Evolutionary conservation across 2,329 filamentous ascomycete species (phyloP), one percentile per base, ranked within the genome.

Genomic region (Didymella pomorum): DNA sequence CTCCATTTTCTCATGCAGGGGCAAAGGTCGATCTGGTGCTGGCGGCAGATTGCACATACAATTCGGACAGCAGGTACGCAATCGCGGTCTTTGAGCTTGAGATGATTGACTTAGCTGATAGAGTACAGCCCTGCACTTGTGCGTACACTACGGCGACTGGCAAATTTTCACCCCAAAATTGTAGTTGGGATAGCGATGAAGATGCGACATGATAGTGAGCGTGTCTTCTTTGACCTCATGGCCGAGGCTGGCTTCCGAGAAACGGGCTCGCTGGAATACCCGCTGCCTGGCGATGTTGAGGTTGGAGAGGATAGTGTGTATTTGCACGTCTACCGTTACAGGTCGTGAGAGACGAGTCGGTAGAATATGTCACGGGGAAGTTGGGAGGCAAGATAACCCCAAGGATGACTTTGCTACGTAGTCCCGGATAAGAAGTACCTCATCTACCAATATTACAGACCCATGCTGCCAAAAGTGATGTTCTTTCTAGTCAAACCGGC

Each of bases 41-140:
- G 4, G 83, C 90, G 1, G 87, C 87, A 2, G 89, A 92, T 71
- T 91, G 89, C 75, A 91, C 88, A 1, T 92, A 92, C 76, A 91
- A 91, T 71, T 79, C 84, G 16, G 87, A 89, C 66, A 89, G 86
- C 68, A 74, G 72, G 73, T 75, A 56, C 31, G 65, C 47, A 26
- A 14, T 39, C 18, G 37, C 29, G 43, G 4, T 58, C 3, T 11
- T 11, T 4, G 4, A 28, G 4, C 26, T 28, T 9, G 4, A 28
- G 4, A 9, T 28, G 4, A 8, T 5, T 25, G 10, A 28, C 26
- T 4, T 8, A 28, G 26, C 26, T 28, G 7, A 28, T 9, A 28
- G 4, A 8, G 4, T 9, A 6, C 23, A 58, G 88, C 50, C 85
- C 86, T 2, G 81, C 85, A 23, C 78, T 91, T 35, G 87, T 91